Percentiles rank a stretch among this genome's conserved stretches.
Evolutionary conservation across 768 basidiomycete species (phyloP).

Genomic region (Suillus ampliporus): DNA sequence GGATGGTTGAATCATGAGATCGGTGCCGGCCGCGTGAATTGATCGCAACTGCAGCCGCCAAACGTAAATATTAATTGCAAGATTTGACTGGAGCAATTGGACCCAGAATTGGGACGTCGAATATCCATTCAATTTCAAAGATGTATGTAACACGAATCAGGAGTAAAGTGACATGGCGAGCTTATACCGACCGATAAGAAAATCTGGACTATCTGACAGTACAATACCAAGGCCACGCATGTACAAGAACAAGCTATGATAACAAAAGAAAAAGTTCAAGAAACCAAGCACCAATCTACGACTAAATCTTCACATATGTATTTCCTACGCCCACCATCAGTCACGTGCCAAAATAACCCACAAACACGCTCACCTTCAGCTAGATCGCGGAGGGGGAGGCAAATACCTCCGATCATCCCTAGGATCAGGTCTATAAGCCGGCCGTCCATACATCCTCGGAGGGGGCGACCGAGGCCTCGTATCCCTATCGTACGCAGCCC

Average conservation of each 20-base stretch:
- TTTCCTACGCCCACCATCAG: neutral
- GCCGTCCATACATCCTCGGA: conserved; percentile 22
- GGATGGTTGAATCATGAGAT: conserved; percentile 1
- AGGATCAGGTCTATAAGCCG: conserved; percentile 24
- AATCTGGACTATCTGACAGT: neutral
- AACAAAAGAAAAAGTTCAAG: neutral
- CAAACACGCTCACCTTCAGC: conserved; percentile 2
- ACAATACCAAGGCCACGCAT: neutral
- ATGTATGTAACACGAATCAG: neutral
- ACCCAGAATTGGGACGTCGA: neutral
- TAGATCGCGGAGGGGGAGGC: conserved; percentile 31
- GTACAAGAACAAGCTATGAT: neutral
- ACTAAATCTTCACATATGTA: neutral
- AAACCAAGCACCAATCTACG: neutral
- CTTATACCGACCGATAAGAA: neutral
- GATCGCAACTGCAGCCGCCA: too few relatives aligned
- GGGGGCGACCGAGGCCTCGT: conserved; percentile 28
- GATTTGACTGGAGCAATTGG: too few relatives aligned
- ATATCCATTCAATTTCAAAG: neutral
- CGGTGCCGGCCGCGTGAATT: too few relatives aligned
- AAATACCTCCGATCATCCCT: conserved; percentile 46
- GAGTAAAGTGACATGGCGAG: neutral
- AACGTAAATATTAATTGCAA: too few relatives aligned
- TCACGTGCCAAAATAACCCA: neutral
- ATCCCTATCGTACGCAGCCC: conserved; percentile 44